Base-by-base conservation (phyloP, 352 stramenopile species). In the Plasmopara viticola region DNA sequence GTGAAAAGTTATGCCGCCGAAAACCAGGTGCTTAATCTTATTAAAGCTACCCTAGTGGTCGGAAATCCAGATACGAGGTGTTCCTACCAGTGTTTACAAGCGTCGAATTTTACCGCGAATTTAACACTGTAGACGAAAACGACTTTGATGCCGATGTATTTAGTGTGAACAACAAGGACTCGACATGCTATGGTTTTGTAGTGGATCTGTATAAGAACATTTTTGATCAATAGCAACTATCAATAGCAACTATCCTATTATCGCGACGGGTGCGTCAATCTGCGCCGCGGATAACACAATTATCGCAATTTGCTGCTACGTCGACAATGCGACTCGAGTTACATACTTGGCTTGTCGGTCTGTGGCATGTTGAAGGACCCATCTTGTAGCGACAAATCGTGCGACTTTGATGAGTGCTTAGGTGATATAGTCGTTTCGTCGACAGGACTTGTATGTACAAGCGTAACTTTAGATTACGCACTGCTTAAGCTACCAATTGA, bases 391-490 rank as follows among this genome's bases (percentile, higher is more conserved):
- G 56, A 61, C 15, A 70, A 44, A 30, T 56, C 71, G 37, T 86
- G 74, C 25, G 31, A 12, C 4, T 79, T 64, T 64, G 68, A 66
- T 6, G 69, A 42, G 4, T 90, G 79, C 35, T 42, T 51, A 1
- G 79, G 79, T 10, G 57, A 58, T 3, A 61, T 72, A 6, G 68
- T 84, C 14, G 63, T 72, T 8, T 68, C 86, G 9, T 62, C 61
- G 4, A 62, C 74, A 3, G 56, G 57, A 0, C 61, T 90, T 31
- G 51, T 87, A n/a, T 53, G 67, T 40, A 72, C 70, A 3, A 79
- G 74, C 35, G 56, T 59, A 25, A 47, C 35, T 2, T 58, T 90
- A 28, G 79, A 90, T 61, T 90, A 87, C 47, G 68, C 79, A 31
- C 44, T 90, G 25, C 30, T 90, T 5, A 75, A 78, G 50, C 47